A percentile compares a stretch with the other conserved stretches of the same genome.
Conservation (phyloP, 768 basidiomycete genomes). For the Trametes maxima region DNA sequence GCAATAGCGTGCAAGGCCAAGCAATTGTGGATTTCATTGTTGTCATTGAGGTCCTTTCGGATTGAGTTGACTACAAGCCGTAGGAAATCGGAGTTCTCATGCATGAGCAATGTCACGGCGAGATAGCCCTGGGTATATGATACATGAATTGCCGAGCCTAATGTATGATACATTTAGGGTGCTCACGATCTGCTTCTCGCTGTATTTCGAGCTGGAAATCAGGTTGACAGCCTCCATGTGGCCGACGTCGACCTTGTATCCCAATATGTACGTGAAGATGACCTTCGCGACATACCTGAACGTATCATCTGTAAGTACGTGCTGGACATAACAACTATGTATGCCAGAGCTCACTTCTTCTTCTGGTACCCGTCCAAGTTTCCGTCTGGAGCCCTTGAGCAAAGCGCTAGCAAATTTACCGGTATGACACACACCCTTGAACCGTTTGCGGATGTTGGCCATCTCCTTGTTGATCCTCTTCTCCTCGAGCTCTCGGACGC, state of each 20-base stretch:
- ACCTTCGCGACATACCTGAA: conserved; percentile 97
- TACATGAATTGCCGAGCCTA: neutral
- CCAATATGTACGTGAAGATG: conserved; percentile 97
- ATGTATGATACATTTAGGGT: conserved; percentile 6
- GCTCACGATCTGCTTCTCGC: conserved; percentile 97
- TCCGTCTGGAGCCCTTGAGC: conserved; percentile 53
- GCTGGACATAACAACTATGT: too few relatives aligned
- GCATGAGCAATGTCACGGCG: conserved; percentile 95
- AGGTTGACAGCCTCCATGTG: conserved; percentile 99
- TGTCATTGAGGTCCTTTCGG: conserved; percentile 93
- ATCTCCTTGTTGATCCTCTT: conserved; percentile 99
- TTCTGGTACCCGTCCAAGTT: conserved; percentile 90
- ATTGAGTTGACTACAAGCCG: conserved; percentile 98
- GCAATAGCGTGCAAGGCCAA: conserved; percentile 97
- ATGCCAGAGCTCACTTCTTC: conserved; percentile 66
- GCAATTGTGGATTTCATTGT: conserved; percentile 94
- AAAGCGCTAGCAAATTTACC: conserved; percentile 7
- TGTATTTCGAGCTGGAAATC: conserved; percentile 93
- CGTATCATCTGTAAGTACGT: neutral
- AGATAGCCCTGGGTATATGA: conserved; percentile 80
- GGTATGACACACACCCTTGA: conserved; percentile 69
- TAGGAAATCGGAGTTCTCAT: conserved; percentile 97
- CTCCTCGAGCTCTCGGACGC: conserved; percentile 96
- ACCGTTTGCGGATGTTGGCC: conserved; percentile 99
- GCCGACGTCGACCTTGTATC: conserved; percentile 98